These are phyloP conservation scores for Nemania sp. DNA, from an alignment of 2,329 filamentous ascomycete genomes.

Conservation along the genomic window DNA sequence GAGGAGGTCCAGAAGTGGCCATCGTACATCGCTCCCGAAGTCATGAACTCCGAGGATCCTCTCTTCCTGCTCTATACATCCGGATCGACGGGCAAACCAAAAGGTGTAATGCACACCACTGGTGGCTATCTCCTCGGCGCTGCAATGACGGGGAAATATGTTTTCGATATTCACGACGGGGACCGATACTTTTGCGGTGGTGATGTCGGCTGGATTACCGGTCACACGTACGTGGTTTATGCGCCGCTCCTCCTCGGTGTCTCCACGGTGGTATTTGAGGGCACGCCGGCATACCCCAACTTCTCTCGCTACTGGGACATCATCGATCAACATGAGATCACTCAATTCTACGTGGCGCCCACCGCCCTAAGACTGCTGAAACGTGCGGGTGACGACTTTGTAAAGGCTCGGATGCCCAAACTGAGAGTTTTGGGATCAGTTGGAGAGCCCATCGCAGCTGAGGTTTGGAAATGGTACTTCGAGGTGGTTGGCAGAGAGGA, in stretches of 20 bases:
- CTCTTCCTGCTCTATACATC: constrained; percentile 98
- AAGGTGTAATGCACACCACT: constrained; percentile 98
- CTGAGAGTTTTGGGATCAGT: constrained; percentile 91
- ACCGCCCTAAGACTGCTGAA: constrained; percentile 92
- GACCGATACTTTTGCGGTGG: constrained; percentile 97
- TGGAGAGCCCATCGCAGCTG: constrained; percentile 94
- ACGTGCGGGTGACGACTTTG: constrained; percentile 90
- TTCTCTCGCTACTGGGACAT: constrained; percentile 99
- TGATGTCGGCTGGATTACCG: constrained; percentile 98
- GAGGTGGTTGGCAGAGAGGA: constrained; percentile 92
- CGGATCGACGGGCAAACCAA: constrained; percentile 96
- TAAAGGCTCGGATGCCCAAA: constrained; percentile 86
- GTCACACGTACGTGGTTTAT: constrained; percentile 98
- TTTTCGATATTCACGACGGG: constrained; percentile 94
- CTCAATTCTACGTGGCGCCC: constrained; percentile 97
- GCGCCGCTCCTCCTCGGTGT: constrained; percentile 91
- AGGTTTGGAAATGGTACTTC: constrained; percentile 99
- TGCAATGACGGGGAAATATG: constrained; percentile 94
- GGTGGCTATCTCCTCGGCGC: constrained; percentile 93
- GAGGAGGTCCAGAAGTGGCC: constrained; percentile 98
- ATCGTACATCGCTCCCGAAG: constrained; percentile 84
- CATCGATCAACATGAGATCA: constrained; percentile 91
- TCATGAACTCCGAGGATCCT: constrained; percentile 91
- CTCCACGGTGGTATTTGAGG: constrained; percentile 95
- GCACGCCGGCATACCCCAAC: constrained; percentile 94